A percentile compares a stretch with the other conserved stretches of the same genome.
Conservation (phyloP, 306 rosid species). For the Herpetospermum pedunculosum region DNA sequence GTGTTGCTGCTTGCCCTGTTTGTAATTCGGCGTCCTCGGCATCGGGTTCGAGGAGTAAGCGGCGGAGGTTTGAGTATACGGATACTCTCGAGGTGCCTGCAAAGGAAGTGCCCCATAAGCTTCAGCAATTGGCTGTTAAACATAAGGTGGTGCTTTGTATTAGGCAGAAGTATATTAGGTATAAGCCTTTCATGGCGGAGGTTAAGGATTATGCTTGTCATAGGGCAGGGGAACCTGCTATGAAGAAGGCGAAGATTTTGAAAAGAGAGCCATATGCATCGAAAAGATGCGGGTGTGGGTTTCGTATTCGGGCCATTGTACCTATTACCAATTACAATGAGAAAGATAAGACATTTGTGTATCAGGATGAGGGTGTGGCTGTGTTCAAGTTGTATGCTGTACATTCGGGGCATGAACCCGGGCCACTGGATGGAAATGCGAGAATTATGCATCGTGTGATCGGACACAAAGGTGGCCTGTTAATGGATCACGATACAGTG, state of each 20-base stretch:
- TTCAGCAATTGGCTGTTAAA: constrained; percentile 81
- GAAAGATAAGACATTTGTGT: constrained; percentile 93
- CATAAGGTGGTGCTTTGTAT: constrained; percentile 95
- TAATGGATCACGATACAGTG: constrained; percentile 76
- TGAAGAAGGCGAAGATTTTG: constrained; percentile 62
- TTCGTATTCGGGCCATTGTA: constrained; percentile 96
- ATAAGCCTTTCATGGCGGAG: constrained; percentile 99
- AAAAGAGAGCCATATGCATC: constrained; percentile 98
- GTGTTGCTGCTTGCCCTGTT: constrained; percentile 66
- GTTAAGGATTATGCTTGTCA: constrained; percentile 99
- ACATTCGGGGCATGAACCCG: constrained; percentile 97
- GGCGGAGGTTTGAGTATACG: constrained; percentile 83
- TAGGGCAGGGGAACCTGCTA: constrained; percentile 87
- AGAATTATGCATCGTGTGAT: constrained; percentile 96
- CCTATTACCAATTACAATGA: constrained; percentile 90
- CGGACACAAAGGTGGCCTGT: constrained; percentile 74
- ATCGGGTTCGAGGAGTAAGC: constrained; percentile 40
- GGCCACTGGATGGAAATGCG: constrained; percentile 94
- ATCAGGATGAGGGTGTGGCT: constrained; percentile 87
- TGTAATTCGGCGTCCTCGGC: constrained; percentile 45
- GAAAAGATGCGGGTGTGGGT: constrained; percentile 94
- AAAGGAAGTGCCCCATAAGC: constrained; percentile 63
- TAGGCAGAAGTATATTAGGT: constrained; percentile 94
- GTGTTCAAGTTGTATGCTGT: constrained; percentile 90
- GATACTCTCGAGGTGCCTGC: constrained; percentile 93